phyloP scores from a whole-genome alignment of 2,329 filamentous ascomycete genomes.

The Diplodia corticola region DNA sequence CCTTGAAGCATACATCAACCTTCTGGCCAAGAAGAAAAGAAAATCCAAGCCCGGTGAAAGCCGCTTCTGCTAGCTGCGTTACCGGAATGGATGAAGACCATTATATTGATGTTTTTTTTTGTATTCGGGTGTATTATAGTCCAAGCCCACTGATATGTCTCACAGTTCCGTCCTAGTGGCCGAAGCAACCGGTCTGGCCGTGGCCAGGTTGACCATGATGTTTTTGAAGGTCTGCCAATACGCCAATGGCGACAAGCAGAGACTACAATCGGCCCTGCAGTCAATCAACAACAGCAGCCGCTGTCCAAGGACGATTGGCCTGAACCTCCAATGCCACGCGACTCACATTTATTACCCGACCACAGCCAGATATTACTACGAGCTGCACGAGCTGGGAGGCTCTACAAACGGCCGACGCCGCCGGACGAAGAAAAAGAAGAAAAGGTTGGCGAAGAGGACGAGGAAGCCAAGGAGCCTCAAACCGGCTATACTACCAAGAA shows the following conservation, averaged over 20 bases:
- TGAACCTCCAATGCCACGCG: slow-evolving; percentile 86
- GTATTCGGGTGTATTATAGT: neutral
- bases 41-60: no score
- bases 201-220: slow-evolving; percentile 63
- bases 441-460: slow-evolving; percentile 46
- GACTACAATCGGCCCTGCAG: slow-evolving; percentile 65
- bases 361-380: slow-evolving; percentile 82
- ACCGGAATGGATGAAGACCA: neutral
- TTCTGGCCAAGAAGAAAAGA: no score
- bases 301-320: slow-evolving; percentile 61
- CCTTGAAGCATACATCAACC: neutral
- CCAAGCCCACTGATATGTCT: slow-evolving; percentile 19
- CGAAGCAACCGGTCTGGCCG: slow-evolving; percentile 60
- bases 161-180: slow-evolving; percentile 57
- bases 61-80: neutral
- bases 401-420: slow-evolving; percentile 71
- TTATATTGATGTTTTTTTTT: neutral
- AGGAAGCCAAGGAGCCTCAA: slow-evolving; percentile 45
- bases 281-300: slow-evolving; percentile 54
- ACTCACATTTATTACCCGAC: slow-evolving; percentile 72
- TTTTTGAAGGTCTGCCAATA: slow-evolving; percentile 75
- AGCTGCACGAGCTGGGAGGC: slow-evolving; percentile 72
- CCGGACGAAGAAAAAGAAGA: slow-evolving; percentile 62
- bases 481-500: slow-evolving; percentile 58
- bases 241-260: slow-evolving; percentile 81